Conservation (phyloP, 2,329 filamentous ascomycete genomes). For the Ophiognomonia clavigignenti-juglandacearum region DNA sequence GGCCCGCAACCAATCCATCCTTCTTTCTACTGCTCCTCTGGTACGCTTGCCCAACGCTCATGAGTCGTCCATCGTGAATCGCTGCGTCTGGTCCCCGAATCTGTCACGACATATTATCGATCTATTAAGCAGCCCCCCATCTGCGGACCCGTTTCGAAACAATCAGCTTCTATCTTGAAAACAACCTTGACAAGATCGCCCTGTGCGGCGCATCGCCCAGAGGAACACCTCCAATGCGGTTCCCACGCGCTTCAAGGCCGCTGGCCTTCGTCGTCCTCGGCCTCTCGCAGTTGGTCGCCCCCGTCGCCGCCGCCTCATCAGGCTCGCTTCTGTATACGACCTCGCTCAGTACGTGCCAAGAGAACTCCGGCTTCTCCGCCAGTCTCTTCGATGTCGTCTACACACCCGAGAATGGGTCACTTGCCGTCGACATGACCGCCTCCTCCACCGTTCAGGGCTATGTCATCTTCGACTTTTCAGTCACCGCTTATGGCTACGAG, state of each 20-base stretch:
- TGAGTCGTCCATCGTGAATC: too few relatives aligned
- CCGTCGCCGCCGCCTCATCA: slow-evolving; percentile 15
- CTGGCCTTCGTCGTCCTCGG: slow-evolving; percentile 3
- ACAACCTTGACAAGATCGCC: neutral
- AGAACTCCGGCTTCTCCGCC: slow-evolving; percentile 72
- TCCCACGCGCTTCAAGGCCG: slow-evolving; percentile 5
- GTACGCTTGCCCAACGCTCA: too few relatives aligned
- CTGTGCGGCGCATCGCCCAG: neutral
- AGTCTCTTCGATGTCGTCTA: slow-evolving; percentile 74
- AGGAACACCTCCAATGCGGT: slow-evolving; percentile 9
- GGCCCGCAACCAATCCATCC: too few relatives aligned
- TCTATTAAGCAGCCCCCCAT: too few relatives aligned
- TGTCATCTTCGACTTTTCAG: slow-evolving; percentile 63
- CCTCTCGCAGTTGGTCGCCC: slow-evolving; percentile 16
- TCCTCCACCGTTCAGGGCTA: slow-evolving; percentile 70
- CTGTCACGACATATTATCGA: too few relatives aligned
- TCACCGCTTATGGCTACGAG: slow-evolving; percentile 70
- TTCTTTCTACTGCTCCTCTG: too few relatives aligned
- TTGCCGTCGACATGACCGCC: slow-evolving; percentile 66
- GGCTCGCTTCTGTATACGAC: slow-evolving; percentile 33
- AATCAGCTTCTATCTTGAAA: neutral
- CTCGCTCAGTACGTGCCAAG: slow-evolving; percentile 71
- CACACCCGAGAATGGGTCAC: slow-evolving; percentile 58
- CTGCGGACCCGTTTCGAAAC: too few relatives aligned
- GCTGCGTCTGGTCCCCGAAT: too few relatives aligned